Evolutionary conservation across 139 green algal genomes (phyloP), one percentile per base, ranked within the genome.

Genomic region (Asterochloris sp.): DNA sequence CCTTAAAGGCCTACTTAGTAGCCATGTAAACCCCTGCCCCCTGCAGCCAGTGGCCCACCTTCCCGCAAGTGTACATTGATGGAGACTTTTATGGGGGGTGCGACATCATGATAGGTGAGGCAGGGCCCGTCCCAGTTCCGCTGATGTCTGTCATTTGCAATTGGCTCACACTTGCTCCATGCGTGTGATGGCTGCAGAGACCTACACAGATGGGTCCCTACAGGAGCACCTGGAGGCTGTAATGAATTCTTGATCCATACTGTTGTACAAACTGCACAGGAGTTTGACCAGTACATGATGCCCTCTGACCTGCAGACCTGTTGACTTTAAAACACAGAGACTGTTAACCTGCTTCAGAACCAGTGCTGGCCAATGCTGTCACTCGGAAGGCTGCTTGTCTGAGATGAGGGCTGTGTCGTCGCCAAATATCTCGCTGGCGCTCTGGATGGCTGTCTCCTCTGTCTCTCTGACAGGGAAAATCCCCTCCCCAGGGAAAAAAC

Each of bases 51-150:
- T 98, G 94, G 95, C 96, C 95, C 19, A 98, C 95, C 16, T 98
- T 96, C 84, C 94, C 93, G 4, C 87, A 91, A 79, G 87, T 99
- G 16, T 99, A 99, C 89, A 92, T 98, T 61, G 92, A 93, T 73
- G 94, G 93, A 0, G 96, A 99, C 87, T 97, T 99, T 78, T 95
- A 93, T 83, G 97, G 97, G 16, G 97, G 97, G 12, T 98, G 94
- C 66, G 97, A 99, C 89, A 99, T 99, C 87, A 93, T 98, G 89
- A 94, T 98, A 38, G 92, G 86, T 91, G 68, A 87, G 87, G 12
- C 27, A 66, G 28, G 9, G 10, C n/a, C 12, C 0, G 21, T 38
- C 16, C 69, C 24, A 26, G 12, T 15, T 1, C 24, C 62, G 23
- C 16, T 15, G 1, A 54, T 1, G 69, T 38, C 23, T 83, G 68